phyloP scores from a whole-genome alignment of 1,139 yeast genomes.

The Lodderomyces elongisporus region DNA sequence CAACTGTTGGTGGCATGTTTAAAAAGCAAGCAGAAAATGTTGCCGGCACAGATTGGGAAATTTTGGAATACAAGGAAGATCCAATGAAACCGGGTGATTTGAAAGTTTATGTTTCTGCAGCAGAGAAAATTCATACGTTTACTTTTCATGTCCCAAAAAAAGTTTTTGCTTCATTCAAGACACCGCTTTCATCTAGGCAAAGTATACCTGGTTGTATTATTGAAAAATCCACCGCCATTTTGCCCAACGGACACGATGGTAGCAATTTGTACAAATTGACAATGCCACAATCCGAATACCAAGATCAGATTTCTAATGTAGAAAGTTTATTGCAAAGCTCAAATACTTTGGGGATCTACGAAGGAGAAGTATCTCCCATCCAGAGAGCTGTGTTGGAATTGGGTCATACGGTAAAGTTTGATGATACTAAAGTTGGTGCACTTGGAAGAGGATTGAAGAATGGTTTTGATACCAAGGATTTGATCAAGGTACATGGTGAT shows the following conservation, averaged over 20 bases:
- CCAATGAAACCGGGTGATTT: constrained; percentile 67
- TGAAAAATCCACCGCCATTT: constrained; percentile 51
- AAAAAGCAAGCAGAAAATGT: constrained; percentile 74
- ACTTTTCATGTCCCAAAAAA: constrained; percentile 70
- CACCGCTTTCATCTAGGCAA: constrained; percentile 40
- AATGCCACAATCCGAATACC: constrained; percentile 61
- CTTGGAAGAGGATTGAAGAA: constrained; percentile 82
- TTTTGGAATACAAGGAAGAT: constrained; percentile 62
- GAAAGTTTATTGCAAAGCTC: constrained; percentile 65
- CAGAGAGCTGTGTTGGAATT: constrained; percentile 76
- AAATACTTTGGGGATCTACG: constrained; percentile 68
- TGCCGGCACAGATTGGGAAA: constrained; percentile 79
- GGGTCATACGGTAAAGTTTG: constrained; percentile 70
- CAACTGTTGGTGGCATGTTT: constrained; percentile 63
- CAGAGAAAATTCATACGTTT: constrained; percentile 69
- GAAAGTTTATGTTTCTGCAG: constrained; percentile 66
- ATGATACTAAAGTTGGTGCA: constrained; percentile 67
- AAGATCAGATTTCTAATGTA: constrained; percentile 52
- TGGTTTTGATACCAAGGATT: constrained; percentile 70
- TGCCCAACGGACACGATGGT: constrained; percentile 70
- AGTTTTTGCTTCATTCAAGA: constrained; percentile 63
- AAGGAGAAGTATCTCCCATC: constrained; percentile 59
- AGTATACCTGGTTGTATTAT: constrained; percentile 51
- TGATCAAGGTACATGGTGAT: constrained; percentile 42
- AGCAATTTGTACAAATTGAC: constrained; percentile 55